Conservation (phyloP, 2,329 filamentous ascomycete genomes). For the Cladophialophora immunda region DNA sequence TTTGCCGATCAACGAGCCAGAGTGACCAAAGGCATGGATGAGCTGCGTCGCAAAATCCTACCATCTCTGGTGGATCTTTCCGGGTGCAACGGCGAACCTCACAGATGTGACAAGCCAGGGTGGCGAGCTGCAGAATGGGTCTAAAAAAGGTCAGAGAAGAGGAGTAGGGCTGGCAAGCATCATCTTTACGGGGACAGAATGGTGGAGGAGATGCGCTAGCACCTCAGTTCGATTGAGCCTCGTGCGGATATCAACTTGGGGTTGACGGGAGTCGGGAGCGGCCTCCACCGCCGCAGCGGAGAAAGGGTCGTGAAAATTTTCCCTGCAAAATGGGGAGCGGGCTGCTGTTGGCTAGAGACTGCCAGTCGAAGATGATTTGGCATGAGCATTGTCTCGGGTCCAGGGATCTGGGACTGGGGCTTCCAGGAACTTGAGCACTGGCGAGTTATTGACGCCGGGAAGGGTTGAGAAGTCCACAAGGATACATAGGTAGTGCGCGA, state of each 20-base stretch:
- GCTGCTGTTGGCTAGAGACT: not conserved
- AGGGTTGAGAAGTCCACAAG: not conserved
- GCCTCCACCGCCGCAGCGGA: not conserved
- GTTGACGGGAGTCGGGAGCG: not conserved
- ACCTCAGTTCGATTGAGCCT: not conserved
- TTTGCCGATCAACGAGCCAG: not conserved
- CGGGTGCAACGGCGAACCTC: not conserved
- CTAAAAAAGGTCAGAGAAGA: not conserved
- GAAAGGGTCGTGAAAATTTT: not conserved
- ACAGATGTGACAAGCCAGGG: not conserved
- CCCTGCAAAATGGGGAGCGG: not conserved
- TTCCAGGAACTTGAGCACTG: not conserved
- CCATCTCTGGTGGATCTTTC: constrained; percentile 1
- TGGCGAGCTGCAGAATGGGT: not conserved
- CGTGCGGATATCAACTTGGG: not conserved
- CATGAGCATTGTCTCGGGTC: too few relatives aligned
- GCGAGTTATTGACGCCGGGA: not conserved
- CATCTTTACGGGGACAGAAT: not conserved
- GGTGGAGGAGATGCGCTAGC: not conserved
- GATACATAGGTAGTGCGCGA: not conserved
- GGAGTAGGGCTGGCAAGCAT: not conserved
- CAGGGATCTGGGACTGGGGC: too few relatives aligned
- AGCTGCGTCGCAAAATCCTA: not conserved
- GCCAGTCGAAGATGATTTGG: not conserved
- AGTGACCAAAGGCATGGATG: not conserved